Evolutionary conservation across 148 eudicot species (phyloP).

Genomic region (Euryodendron excelsum): DNA sequence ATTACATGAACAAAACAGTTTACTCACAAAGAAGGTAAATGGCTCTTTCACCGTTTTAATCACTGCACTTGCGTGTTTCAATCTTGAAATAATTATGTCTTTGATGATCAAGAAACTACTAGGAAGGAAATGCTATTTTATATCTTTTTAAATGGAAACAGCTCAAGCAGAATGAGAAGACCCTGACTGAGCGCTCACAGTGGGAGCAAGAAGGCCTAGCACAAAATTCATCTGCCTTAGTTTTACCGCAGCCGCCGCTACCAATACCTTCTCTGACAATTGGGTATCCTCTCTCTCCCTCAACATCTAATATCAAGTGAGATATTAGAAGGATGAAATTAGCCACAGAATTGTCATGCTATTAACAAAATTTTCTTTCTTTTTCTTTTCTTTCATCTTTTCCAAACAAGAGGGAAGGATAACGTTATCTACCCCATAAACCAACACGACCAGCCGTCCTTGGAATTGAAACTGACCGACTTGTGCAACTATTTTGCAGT

Average conservation of each 20-base stretch:
- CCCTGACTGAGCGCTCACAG: constrained; percentile 7
- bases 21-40: constrained; percentile 45
- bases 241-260: constrained; percentile 18
- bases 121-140: neutral
- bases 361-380: too few relatives aligned
- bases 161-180: constrained; percentile 49
- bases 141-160: constrained; percentile 17
- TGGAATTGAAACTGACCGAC: neutral
- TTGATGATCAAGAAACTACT: neutral
- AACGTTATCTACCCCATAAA: too few relatives aligned
- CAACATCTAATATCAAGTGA: too few relatives aligned
- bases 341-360: too few relatives aligned
- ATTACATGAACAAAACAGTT: constrained; percentile 53
- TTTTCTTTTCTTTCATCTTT: too few relatives aligned
- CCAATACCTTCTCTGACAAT: constrained; percentile 38
- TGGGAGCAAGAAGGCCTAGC: constrained; percentile 25
- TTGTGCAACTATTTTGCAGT: constrained; percentile 22
- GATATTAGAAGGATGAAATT: too few relatives aligned
- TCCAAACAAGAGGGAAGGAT: too few relatives aligned
- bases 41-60: neutral
- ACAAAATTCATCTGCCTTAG: constrained; percentile 21
- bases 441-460: too few relatives aligned
- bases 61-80: neutral
- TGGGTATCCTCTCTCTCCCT: constrained; percentile 33
- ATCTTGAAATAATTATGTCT: neutral